Conservation (phyloP, 2,329 filamentous ascomycete species). For the Phialophora tarda region DNA sequence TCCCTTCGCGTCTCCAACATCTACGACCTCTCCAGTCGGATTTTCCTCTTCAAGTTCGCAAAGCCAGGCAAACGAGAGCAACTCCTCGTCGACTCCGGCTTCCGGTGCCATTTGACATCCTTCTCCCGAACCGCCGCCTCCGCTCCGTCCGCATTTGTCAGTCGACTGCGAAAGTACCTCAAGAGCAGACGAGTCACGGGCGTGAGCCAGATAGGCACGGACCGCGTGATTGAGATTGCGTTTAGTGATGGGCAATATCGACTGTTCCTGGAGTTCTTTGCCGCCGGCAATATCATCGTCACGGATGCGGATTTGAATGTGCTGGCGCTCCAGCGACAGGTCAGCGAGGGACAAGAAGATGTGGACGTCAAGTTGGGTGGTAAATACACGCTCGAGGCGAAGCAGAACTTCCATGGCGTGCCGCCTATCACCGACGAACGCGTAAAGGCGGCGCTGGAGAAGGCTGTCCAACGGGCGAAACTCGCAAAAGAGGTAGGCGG, state of each 20-base stretch:
- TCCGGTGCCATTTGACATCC: conserved; percentile 90
- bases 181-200: conserved; percentile 83
- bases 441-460: conserved; percentile 70
- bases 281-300: conserved; percentile 90
- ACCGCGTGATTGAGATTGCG: conserved; percentile 87
- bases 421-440: conserved; percentile 76
- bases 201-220: conserved; percentile 85
- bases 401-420: conserved; percentile 81
- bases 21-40: conserved; percentile 88
- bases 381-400: conserved; percentile 77
- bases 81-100: conserved; percentile 90
- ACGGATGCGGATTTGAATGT: conserved; percentile 86
- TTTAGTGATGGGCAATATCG: conserved; percentile 91
- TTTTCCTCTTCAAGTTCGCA: conserved; percentile 92
- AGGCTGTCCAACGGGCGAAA: conserved; percentile 57
- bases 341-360: conserved; percentile 80
- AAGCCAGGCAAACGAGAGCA: conserved; percentile 89
- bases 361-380: conserved; percentile 79
- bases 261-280: conserved; percentile 94
- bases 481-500: conserved; percentile 42
- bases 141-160: conserved; percentile 83
- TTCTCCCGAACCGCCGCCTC: conserved; percentile 87
- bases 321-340: conserved; percentile 77
- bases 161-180: conserved; percentile 81
- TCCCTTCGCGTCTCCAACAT: conserved; percentile 86